Conservation (phyloP, 2,329 filamentous ascomycete genomes). For the Cercospora janseana region DNA sequence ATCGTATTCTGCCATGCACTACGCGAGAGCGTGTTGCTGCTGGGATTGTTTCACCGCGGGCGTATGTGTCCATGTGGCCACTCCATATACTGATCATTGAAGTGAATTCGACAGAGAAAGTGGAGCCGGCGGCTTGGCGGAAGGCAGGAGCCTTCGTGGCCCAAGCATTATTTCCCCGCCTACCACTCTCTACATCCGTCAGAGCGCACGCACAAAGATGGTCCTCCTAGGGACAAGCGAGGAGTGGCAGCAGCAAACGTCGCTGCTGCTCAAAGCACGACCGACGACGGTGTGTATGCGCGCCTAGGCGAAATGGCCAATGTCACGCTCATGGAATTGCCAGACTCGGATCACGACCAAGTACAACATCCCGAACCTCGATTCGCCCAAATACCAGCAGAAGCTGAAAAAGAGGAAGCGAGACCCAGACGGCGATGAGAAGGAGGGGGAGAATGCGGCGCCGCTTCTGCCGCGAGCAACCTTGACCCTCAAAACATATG, state of each 20-base stretch:
- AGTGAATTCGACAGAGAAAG: slow-evolving; percentile 6
- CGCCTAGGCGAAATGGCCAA: background rate
- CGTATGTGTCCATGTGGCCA: no score
- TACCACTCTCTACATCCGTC: background rate
- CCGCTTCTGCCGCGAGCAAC: slow-evolving; percentile 60
- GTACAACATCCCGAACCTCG: slow-evolving; percentile 65
- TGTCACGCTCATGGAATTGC: slow-evolving; percentile 11
- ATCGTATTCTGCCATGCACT: no score
- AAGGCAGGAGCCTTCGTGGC: slow-evolving; percentile 1
- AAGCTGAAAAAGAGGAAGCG: slow-evolving; percentile 30
- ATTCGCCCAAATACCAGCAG: slow-evolving; percentile 35
- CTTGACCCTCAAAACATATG: slow-evolving; percentile 85
- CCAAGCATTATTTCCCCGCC: background rate
- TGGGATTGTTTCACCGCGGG: no score
- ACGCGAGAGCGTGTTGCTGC: no score
- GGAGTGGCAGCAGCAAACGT: slow-evolving; percentile 87
- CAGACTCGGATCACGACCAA: slow-evolving; percentile 90
- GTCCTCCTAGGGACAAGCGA: slow-evolving; percentile 77
- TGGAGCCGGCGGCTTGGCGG: slow-evolving; percentile 4
- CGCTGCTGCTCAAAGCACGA: slow-evolving; percentile 79
- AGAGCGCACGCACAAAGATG: slow-evolving; percentile 54
- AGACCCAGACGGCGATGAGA: slow-evolving; percentile 26
- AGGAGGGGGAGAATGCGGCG: slow-evolving; percentile 28
- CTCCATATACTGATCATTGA: background rate
- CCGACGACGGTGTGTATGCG: slow-evolving; percentile 69